Conservation (phyloP, 345 rosid genomes). For the Anacardium occidentale region DNA sequence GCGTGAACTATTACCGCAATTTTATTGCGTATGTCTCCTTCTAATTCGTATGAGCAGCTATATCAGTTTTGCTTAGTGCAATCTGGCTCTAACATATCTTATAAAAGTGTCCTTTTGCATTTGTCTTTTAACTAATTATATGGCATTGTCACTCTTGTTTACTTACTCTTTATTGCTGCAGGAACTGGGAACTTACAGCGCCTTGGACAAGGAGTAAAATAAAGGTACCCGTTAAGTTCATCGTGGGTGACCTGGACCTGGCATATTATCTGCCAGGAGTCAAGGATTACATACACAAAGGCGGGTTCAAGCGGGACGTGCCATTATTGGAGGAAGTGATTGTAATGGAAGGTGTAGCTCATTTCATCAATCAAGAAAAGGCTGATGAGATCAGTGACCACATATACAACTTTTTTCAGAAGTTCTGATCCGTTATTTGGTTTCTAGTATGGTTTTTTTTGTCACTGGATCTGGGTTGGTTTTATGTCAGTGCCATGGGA, state of each 20-base stretch:
- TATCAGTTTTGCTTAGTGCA: background rate
- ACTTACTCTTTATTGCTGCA: slow-evolving; percentile 17
- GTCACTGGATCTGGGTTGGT: background rate
- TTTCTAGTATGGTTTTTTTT: background rate
- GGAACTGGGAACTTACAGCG: slow-evolving; percentile 76
- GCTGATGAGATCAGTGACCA: slow-evolving; percentile 61
- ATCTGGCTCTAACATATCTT: too few species aligned
- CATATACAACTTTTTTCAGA: slow-evolving; percentile 52
- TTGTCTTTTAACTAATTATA: background rate
- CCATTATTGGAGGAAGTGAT: slow-evolving; percentile 72
- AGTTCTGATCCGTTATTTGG: slow-evolving; percentile 17
- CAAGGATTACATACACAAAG: slow-evolving; percentile 53
- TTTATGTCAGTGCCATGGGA: background rate
- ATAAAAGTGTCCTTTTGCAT: too few species aligned
- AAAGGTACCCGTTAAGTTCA: slow-evolving; percentile 66
- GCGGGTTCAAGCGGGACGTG: slow-evolving; percentile 54
- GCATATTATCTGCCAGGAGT: slow-evolving; percentile 50
- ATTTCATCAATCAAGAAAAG: slow-evolving; percentile 68
- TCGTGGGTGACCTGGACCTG: slow-evolving; percentile 71
- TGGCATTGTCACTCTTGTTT: background rate
- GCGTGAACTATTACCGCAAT: slow-evolving; percentile 75
- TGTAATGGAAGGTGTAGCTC: slow-evolving; percentile 67
- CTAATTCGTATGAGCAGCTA: background rate
- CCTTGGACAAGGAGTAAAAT: slow-evolving; percentile 59
- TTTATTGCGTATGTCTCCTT: slow-evolving; percentile 46